Evolutionary conservation across 306 rosid species (phyloP).

Genomic region (Adenanthera pavonina): DNA sequence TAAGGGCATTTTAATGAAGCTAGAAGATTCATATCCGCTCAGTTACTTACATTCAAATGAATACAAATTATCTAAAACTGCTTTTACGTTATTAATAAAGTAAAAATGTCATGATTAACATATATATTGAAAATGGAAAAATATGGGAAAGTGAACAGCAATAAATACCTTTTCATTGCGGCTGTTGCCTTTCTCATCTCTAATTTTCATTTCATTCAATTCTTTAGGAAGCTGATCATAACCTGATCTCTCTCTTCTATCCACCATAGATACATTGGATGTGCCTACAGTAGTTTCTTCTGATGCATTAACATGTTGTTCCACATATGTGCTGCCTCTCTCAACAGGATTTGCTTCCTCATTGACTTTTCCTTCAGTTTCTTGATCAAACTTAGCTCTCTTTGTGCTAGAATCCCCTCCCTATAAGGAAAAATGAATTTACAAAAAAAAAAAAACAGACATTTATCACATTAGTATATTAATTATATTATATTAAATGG

Average conservation of each 20-base stretch:
- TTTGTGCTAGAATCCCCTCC: slow-evolving; percentile 66
- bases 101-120: slow-evolving; percentile 17
- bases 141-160: not conserved
- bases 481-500: not conserved
- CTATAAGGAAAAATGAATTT: slow-evolving; percentile 43
- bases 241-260: slow-evolving; percentile 58
- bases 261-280: slow-evolving; percentile 48
- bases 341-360: slow-evolving; percentile 42
- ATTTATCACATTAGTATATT: not conserved
- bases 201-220: slow-evolving; percentile 73
- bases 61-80: not conserved
- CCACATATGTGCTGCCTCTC: slow-evolving; percentile 44
- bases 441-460: not conserved
- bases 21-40: not conserved
- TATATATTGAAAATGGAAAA: not conserved
- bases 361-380: slow-evolving; percentile 48
- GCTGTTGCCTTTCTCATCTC: slow-evolving; percentile 62
- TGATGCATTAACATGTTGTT: slow-evolving; percentile 43
- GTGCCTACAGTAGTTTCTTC: slow-evolving; percentile 54
- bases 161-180: slow-evolving; percentile 68
- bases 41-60: not conserved
- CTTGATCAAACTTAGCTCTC: slow-evolving; percentile 73
- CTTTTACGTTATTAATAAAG: slow-evolving; percentile 19
- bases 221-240: slow-evolving; percentile 74
- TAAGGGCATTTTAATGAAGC: not conserved